A percentile compares a stretch with the other conserved stretches of the same genome.
Conservation (phyloP, 441 rosid species). For the Aleurites moluccanus region DNA sequence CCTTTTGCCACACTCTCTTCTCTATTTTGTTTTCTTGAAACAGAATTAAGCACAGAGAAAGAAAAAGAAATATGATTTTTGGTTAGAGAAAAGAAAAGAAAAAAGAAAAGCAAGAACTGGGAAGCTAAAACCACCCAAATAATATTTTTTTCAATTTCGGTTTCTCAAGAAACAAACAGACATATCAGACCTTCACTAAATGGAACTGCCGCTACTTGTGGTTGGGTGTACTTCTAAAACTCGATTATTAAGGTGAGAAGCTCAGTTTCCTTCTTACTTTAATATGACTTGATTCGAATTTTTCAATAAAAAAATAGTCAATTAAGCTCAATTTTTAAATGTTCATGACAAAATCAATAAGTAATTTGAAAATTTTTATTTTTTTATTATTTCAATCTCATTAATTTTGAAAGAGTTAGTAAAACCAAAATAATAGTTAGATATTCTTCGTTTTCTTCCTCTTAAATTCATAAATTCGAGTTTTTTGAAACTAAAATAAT, state of each 20-base stretch:
- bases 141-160: constrained; percentile 1
- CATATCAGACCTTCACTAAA: not conserved
- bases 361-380: too few species aligned
- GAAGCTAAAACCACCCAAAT: constrained; percentile 13
- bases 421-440: too few species aligned
- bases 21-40: not conserved
- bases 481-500: too few species aligned
- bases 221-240: not conserved
- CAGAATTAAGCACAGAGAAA: not conserved
- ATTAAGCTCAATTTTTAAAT: too few species aligned
- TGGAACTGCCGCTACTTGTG: not conserved
- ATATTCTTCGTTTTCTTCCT: too few species aligned
- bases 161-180: constrained; percentile 32
- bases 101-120: constrained; percentile 4
- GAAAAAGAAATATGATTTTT: constrained; percentile 5
- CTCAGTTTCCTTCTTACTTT: too few species aligned
- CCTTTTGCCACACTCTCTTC: not conserved
- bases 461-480: too few species aligned
- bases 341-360: too few species aligned
- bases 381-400: too few species aligned
- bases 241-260: not conserved
- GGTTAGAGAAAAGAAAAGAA: not conserved
- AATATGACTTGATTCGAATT: too few species aligned
- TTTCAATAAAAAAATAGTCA: too few species aligned
- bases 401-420: too few species aligned